Base-by-base conservation (phyloP, 2,329 filamentous ascomycete species). In the Nigrospora sphaerica region DNA sequence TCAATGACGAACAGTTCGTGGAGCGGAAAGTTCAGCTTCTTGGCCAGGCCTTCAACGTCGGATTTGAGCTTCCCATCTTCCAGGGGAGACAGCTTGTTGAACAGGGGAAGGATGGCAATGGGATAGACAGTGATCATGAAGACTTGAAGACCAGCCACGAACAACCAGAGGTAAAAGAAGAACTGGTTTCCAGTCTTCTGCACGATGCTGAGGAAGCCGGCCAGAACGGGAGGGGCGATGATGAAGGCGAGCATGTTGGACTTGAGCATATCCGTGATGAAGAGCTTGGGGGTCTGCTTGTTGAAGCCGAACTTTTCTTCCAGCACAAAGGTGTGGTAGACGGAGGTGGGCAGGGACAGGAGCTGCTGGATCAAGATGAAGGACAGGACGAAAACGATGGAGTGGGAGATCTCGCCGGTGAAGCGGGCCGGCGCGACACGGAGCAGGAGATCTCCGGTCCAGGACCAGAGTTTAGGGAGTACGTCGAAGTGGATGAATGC, bases 271-370 rank as follows among this genome's bases (percentile, higher is more conserved):
- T 98, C 93, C 58, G 81, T 87, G 45, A 96, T 63, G 76, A 92
- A 98, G 31, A 97, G 76, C 66, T 83, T 83, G 46, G 89, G 73
- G 0, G 93, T 97, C 75, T 95, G 90, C 74, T 98, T 98, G 71
- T 98, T 98, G 80, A 98, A 98, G 42, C 93, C 93, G 59, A 95
- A 98, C 63, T 89, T 87, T 70, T 96, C 91, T 69, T 98, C 93
- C 46, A 98, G 75, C 41, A 97, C 88, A 62, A 98, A 98, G 12
- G 89, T 93, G 70, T 91, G 84, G 74, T 97, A 98, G 66, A 96
- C 83, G 46, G 83, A 86, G 49, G 83, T 79, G 3, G 93, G 93
- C 45, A 97, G 72, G 47, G 84, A 86, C 52, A 95, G 70, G 46
- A 87, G 54, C 60, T 92, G 88, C 57, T 90, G 86, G 58, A 95